Percentiles rank a stretch among this genome's conserved stretches.
Conservation (phyloP, 2,329 filamentous ascomycete species). For the Pseudocercospora musae region DNA sequence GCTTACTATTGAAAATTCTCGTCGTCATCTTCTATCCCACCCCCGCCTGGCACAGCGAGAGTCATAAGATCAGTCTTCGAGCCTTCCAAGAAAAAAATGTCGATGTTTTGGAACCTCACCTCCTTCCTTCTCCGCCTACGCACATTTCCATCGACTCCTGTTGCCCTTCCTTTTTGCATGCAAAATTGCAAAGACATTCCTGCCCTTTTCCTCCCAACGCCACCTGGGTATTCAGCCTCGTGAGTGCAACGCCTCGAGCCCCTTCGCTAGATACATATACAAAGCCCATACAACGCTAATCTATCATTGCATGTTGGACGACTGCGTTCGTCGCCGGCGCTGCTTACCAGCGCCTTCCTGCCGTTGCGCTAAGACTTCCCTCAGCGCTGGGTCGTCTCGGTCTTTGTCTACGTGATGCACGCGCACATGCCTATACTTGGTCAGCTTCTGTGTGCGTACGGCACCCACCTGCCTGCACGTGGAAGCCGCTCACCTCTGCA, state of each 20-base stretch:
- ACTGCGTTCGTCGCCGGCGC: constrained; percentile 60
- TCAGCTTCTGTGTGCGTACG: background rate
- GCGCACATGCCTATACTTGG: constrained; percentile 71
- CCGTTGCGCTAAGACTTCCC: constrained; percentile 81
- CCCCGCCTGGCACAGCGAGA: background rate
- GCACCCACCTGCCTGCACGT: background rate
- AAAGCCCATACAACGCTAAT: background rate
- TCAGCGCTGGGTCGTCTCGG: constrained; percentile 76
- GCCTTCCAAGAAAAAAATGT: background rate
- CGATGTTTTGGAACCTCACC: background rate
- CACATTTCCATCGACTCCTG: background rate
- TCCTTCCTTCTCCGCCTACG: too few species aligned
- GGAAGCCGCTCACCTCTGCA: constrained; percentile 68
- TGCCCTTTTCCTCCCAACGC: background rate
- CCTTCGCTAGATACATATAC: constrained; percentile 1
- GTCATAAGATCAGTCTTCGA: background rate
- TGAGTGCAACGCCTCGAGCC: background rate
- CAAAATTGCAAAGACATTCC: background rate
- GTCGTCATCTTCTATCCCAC: background rate
- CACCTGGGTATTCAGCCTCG: background rate
- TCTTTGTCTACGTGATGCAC: constrained; percentile 88
- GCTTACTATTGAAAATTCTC: background rate
- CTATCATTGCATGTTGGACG: constrained; percentile 1
- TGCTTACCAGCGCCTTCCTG: constrained; percentile 78
- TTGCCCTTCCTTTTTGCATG: background rate